These are phyloP conservation scores for Carex arenaria DNA, from an alignment of 202 grass and related monocot species.

Conservation along the genomic window DNA sequence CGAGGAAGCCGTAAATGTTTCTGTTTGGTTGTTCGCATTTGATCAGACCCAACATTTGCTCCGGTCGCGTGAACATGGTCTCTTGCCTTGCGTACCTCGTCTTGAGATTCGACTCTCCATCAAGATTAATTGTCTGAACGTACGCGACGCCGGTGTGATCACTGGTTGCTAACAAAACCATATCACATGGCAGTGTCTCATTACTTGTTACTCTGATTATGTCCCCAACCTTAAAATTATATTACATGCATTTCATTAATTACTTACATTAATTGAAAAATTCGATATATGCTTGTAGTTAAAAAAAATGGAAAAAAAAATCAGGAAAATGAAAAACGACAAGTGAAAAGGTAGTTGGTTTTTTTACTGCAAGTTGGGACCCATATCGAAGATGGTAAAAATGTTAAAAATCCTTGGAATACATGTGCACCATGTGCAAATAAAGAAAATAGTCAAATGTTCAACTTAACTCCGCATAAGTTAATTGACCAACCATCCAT, in stretches of 20 bases:
- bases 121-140: slow-evolving; percentile 89
- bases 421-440: slow-evolving; percentile 25
- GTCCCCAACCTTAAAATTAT: slow-evolving; percentile 34
- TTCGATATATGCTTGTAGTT: not conserved
- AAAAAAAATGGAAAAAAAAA: too few species aligned
- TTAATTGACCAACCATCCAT: not conserved
- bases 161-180: slow-evolving; percentile 70
- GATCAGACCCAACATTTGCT: slow-evolving; percentile 49
- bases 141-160: slow-evolving; percentile 82
- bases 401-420: not conserved
- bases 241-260: not conserved
- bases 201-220: slow-evolving; percentile 51
- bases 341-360: not conserved
- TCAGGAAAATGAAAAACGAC: not conserved
- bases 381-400: not conserved
- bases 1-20: slow-evolving; percentile 91
- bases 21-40: slow-evolving; percentile 82
- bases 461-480: not conserved
- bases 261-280: not conserved
- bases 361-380: not conserved
- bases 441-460: not conserved
- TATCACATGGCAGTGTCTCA: slow-evolving; percentile 88
- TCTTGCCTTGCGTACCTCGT: slow-evolving; percentile 87
- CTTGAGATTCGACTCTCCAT: slow-evolving; percentile 94
- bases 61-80: slow-evolving; percentile 33